Evolutionary conservation across 1,284 basidiomycete genomes (phyloP), one percentile per base, ranked within the genome.

Genomic region (Rhodofomes roseus): DNA sequence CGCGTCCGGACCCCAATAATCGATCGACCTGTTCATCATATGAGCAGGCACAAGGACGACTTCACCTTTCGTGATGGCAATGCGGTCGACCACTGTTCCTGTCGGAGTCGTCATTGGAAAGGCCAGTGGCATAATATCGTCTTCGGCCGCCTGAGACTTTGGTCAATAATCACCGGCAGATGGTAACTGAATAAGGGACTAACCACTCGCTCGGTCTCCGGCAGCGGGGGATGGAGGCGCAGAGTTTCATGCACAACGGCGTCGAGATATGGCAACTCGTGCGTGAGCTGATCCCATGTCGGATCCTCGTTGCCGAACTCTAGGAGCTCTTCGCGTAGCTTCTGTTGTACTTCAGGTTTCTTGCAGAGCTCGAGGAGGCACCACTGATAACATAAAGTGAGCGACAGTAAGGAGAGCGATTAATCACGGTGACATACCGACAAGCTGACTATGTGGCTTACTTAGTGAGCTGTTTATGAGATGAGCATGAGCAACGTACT

Each of bases 121-220:
- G 40, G 72, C 74, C 57, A 86, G 74, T 0, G 83, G 85, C 22
- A 87, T 76, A 1, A 83, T 65, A 57, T 86, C 83, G 62, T 85
- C 81, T 23, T 57, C 37, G n/a, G 55, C 16, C 16, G 34, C 25
- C 54, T 46, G 27, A 11, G 31, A 34, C 11, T 4, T 34, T 34
- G 31, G 31, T 11, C 11, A 34, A 4, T 34, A 11, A 5, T n/a
- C n/a, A n/a, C n/a, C n/a, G n/a, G 37, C 37, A 14, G 16, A 39
- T 12, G 7, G 37, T n/a, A n/a, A n/a, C n/a, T n/a, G 37, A 14
- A 39, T 3, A 39, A 4, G 7, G 37, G 37, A 57, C 61, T 23
- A 52, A 68, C 68, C 34, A 66, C 57, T 20, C 69, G 68, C 6
- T 6, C 57, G 3, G 64, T 65, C 29, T 65, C 48, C 1, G 58